phyloP scores from a whole-genome alignment of 257 asterid species.

The Agastache rugosa region DNA sequence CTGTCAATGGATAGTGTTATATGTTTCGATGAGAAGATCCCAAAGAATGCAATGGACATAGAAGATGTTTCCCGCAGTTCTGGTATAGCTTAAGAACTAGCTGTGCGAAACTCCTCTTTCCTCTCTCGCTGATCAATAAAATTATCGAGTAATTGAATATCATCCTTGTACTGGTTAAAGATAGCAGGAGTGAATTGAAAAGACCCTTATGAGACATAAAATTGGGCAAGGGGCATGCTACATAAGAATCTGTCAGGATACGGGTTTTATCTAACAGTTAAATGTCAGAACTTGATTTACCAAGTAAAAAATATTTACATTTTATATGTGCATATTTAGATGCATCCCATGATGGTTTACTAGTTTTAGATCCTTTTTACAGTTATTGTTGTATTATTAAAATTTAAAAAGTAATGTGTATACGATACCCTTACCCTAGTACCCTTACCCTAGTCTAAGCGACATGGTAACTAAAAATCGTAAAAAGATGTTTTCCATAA shows the following conservation, averaged over 20 bases:
- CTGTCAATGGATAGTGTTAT: conserved; percentile 67
- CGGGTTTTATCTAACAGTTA: neutral
- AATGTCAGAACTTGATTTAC: neutral
- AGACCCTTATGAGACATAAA: neutral
- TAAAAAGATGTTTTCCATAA: neutral
- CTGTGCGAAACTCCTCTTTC: conserved; percentile 28
- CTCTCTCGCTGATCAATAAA: conserved; percentile 16
- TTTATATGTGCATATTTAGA: neutral
- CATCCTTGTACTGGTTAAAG: conserved; percentile 18
- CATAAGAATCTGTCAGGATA: neutral
- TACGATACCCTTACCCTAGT: neutral
- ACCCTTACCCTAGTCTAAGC: neutral
- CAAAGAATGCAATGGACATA: conserved; percentile 52
- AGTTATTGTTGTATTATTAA: neutral
- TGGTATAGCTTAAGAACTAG: conserved; percentile 50
- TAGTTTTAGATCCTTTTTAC: neutral
- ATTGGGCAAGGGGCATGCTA: conserved; percentile 8
- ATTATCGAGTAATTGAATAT: conserved; percentile 20
- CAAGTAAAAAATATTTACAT: neutral
- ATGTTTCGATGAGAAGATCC: conserved; percentile 56
- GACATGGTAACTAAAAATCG: neutral
- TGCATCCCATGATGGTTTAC: conserved; percentile 1
- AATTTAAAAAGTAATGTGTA: neutral
- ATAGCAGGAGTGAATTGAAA: conserved; percentile 18
- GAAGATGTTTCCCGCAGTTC: conserved; percentile 57